phyloP scores from a whole-genome alignment of 495 filamentous ascomycete genomes.

The Penicillium subrubescens region DNA sequence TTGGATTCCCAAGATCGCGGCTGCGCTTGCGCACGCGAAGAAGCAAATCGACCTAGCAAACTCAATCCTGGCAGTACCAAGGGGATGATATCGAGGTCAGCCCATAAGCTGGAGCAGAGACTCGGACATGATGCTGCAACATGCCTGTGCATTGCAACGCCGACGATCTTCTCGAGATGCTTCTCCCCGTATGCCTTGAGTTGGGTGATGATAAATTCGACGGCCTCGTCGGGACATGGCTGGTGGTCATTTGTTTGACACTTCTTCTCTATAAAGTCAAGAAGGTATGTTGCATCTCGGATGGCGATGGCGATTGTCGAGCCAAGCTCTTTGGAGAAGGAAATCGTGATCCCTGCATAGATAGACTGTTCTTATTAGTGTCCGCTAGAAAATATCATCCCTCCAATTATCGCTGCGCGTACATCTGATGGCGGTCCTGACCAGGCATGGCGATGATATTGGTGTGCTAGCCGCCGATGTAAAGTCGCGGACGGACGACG shows the following conservation, averaged over 20 bases:
- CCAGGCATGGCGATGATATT: conserved; percentile 31
- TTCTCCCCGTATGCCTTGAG: conserved; percentile 59
- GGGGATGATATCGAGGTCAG: conserved; percentile 75
- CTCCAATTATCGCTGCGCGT: conserved; percentile 1
- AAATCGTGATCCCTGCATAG: conserved; percentile 63
- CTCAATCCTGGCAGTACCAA: conserved; percentile 51
- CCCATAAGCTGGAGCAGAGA: conserved; percentile 76
- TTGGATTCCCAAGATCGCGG: conserved; percentile 48
- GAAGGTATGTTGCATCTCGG: conserved; percentile 76
- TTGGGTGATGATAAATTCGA: conserved; percentile 53
- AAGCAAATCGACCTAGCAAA: conserved; percentile 24
- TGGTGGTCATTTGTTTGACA: conserved; percentile 35
- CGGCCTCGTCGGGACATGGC: conserved; percentile 43
- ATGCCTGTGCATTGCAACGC: conserved; percentile 48
- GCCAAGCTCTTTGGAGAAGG: conserved; percentile 49
- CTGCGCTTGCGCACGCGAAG: conserved; percentile 5
- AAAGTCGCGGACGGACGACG: conserved; percentile 38
- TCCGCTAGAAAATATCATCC: background rate
- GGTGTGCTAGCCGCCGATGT: conserved; percentile 32
- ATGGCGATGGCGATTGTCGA: conserved; percentile 66
- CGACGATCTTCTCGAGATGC: conserved; percentile 69
- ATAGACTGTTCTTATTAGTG: conserved; percentile 50
- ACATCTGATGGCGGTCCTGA: conserved; percentile 24
- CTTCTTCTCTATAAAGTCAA: conserved; percentile 70
- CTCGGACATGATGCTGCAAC: conserved; percentile 52